Evolutionary conservation across 73 alveolate genomes (phyloP).

Genomic region (Durusdinium trenchii): DNA sequence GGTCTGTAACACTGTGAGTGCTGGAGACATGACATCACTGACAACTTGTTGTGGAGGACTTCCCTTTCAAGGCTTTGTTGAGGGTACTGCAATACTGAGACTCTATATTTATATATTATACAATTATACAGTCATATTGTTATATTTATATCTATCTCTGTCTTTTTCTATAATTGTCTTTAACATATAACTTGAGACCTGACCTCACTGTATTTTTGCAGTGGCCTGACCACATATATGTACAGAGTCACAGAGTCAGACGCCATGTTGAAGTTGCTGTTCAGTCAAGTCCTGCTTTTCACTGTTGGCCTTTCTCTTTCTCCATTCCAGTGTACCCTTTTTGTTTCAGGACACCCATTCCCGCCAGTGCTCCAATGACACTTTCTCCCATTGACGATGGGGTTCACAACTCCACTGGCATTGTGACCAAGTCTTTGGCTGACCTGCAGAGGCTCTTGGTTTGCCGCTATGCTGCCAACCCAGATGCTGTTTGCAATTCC

Average conservation of each 20-base stretch:
- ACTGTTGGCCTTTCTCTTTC: background rate
- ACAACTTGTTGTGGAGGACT: background rate
- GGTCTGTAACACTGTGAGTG: too few species aligned
- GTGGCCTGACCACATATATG: background rate
- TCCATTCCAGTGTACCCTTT: background rate
- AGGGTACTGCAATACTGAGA: too few species aligned
- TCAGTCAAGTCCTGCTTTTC: background rate
- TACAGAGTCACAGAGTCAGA: background rate
- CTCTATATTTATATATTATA: too few species aligned
- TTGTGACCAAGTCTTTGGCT: background rate
- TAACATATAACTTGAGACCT: too few species aligned
- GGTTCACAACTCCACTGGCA: background rate
- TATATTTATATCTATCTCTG: background rate
- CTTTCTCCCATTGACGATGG: background rate
- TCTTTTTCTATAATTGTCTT: background rate
- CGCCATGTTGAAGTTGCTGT: background rate
- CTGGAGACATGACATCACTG: background rate
- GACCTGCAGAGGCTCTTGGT: constrained; percentile 11
- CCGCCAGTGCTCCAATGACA: background rate
- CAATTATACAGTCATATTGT: background rate
- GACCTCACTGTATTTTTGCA: too few species aligned
- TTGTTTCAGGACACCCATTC: background rate
- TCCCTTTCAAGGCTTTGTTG: too few species aligned
- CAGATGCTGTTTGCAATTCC: background rate
- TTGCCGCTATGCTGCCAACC: background rate